A percentile compares a stretch with the other conserved stretches of the same genome.
Evolutionary conservation across 768 basidiomycete species (phyloP).

Genomic region (Xerocomus potaroensis): DNA sequence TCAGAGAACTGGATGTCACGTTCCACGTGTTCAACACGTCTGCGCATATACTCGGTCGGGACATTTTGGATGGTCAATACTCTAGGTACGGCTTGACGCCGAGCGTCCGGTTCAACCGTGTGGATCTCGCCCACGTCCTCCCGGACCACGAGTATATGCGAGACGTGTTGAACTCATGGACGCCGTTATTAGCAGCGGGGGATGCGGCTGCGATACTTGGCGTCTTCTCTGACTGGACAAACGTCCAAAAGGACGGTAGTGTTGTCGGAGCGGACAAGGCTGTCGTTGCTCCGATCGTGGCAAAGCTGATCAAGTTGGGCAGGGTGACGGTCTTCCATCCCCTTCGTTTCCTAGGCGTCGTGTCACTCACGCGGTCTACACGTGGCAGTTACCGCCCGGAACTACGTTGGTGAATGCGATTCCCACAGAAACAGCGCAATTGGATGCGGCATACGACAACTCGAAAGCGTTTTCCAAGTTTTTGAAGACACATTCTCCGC

Average conservation of each 20-base stretch:
- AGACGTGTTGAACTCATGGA: constrained; percentile 33
- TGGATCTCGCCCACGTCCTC: constrained; percentile 39
- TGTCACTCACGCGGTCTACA: neutral
- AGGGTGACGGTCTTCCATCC: constrained; percentile 16
- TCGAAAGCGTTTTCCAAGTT: constrained; percentile 35
- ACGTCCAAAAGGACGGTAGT: constrained; percentile 5
- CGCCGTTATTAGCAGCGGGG: constrained; percentile 30
- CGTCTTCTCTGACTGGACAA: constrained; percentile 41
- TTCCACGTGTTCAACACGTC: constrained; percentile 35
- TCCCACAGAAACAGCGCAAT: neutral
- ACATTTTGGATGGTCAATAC: constrained; percentile 26
- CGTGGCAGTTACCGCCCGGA: constrained; percentile 14
- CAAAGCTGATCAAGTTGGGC: constrained; percentile 10
- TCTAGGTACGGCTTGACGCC: constrained; percentile 23
- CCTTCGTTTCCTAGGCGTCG: neutral
- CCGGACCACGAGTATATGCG: constrained; percentile 33
- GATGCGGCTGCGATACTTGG: constrained; percentile 34
- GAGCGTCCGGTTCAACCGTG: constrained; percentile 37
- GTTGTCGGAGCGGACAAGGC: constrained; percentile 12
- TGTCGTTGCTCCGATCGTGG: constrained; percentile 10
- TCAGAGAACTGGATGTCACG: constrained; percentile 33
- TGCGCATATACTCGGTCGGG: constrained; percentile 36
- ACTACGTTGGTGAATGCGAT: constrained; percentile 6
- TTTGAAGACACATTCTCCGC: constrained; percentile 24
- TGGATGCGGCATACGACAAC: constrained; percentile 36